phyloP scores from a whole-genome alignment of 2,329 filamentous ascomycete species.

The Onygenales sp. region DNA sequence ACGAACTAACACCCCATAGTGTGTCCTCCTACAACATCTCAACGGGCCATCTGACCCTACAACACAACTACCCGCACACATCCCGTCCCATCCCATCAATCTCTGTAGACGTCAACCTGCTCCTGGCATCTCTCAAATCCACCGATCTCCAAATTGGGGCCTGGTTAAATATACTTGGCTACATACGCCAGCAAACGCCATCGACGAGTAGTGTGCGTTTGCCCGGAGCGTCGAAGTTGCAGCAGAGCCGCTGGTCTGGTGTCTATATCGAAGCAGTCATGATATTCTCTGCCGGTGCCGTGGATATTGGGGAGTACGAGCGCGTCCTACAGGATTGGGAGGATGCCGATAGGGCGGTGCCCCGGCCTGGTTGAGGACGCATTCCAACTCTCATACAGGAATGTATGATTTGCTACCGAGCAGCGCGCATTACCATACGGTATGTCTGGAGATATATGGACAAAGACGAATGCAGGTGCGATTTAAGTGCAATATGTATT shows the following conservation, averaged over 20 bases:
- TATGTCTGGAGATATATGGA: not conserved
- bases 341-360: slow-evolving; percentile 23
- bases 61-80: slow-evolving; percentile 52
- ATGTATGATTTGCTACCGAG: slow-evolving; percentile 15
- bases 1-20: slow-evolving; percentile 28
- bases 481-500: no score
- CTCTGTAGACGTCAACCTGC: slow-evolving; percentile 63
- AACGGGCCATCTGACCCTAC: slow-evolving; percentile 55
- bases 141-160: slow-evolving; percentile 62
- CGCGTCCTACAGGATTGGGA: slow-evolving; percentile 38
- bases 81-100: slow-evolving; percentile 27
- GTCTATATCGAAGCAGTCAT: slow-evolving; percentile 61
- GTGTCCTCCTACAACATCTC: slow-evolving; percentile 49
- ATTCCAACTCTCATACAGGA: slow-evolving; percentile 23
- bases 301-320: slow-evolving; percentile 66
- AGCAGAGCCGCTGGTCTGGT: slow-evolving; percentile 20
- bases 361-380: slow-evolving; percentile 2
- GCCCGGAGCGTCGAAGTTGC: not conserved
- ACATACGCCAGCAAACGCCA: slow-evolving; percentile 42
- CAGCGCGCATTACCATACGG: not conserved
- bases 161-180: slow-evolving; percentile 86
- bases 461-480: no score
- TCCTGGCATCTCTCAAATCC: slow-evolving; percentile 56
- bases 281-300: slow-evolving; percentile 65
- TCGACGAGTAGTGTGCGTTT: not conserved